Percentiles rank a stretch among this genome's conserved stretches.
Evolutionary conservation across 768 basidiomycete genomes (phyloP).

Genomic region (Leucosporidium scottii): DNA sequence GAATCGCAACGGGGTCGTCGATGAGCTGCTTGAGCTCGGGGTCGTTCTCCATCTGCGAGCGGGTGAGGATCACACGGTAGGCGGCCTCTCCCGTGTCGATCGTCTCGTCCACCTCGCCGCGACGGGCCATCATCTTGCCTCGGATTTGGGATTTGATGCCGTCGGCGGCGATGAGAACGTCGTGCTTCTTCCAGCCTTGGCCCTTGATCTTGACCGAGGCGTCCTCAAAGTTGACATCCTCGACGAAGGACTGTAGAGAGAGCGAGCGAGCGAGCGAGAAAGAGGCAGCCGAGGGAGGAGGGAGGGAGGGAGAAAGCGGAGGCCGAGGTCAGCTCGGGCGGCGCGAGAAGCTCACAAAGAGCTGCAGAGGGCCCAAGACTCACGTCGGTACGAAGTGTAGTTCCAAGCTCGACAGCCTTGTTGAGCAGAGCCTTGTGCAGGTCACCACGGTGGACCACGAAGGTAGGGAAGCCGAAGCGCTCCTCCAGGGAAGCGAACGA

Average conservation of each 20-base stretch:
- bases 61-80: slow-evolving; percentile 2
- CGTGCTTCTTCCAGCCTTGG: neutral
- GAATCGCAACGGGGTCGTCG: slow-evolving; percentile 56
- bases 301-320: neutral
- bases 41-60: neutral
- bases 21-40: slow-evolving; percentile 55
- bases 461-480: slow-evolving; percentile 3
- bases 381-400: neutral
- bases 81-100: slow-evolving; percentile 2
- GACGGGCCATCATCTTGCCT: slow-evolving; percentile 1
- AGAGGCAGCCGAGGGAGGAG: neutral
- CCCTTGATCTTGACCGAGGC: slow-evolving; percentile 1
- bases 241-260: neutral
- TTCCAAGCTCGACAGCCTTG: neutral
- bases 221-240: neutral
- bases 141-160: slow-evolving; percentile 5
- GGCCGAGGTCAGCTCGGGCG: neutral
- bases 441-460: slow-evolving; percentile 5
- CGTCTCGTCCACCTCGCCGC: slow-evolving; percentile 4
- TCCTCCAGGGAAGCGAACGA: neutral
- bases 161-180: slow-evolving; percentile 1
- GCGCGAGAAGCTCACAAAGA: neutral
- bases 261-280: neutral
- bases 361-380: neutral
- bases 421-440: slow-evolving; percentile 2